A percentile compares a stretch with the other conserved stretches of the same genome.
Evolutionary conservation across 106 monocot species (phyloP).

Genomic region (Dendrobium catenatum): DNA sequence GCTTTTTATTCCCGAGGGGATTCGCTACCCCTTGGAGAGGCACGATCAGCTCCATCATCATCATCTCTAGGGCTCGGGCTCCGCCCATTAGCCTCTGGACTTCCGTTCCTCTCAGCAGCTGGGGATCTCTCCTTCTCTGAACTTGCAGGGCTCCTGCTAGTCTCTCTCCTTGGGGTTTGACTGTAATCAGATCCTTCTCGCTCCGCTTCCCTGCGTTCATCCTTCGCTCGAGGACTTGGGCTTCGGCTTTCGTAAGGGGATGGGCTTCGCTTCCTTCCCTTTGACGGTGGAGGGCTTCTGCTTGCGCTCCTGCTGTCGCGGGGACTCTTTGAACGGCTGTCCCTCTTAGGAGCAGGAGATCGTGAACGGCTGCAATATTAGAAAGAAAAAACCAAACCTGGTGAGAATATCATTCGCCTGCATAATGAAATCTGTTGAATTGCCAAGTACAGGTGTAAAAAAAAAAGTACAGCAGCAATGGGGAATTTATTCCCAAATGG

Average conservation of each 20-base stretch:
- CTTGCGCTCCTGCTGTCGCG: slow-evolving; percentile 60
- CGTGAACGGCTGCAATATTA: slow-evolving; percentile 60
- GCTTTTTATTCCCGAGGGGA: slow-evolving; percentile 15
- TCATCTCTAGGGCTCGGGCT: slow-evolving; percentile 18
- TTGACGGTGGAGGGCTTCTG: slow-evolving; percentile 29
- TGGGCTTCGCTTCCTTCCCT: slow-evolving; percentile 33
- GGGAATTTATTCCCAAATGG: too few species aligned
- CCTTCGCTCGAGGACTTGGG: slow-evolving; percentile 41
- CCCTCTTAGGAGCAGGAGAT: slow-evolving; percentile 57
- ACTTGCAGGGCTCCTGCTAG: slow-evolving; percentile 30
- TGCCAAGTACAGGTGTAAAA: too few species aligned
- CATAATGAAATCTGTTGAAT: too few species aligned
- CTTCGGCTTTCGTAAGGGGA: slow-evolving; percentile 51
- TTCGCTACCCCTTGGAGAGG: slow-evolving; percentile 23
- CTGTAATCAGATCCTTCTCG: slow-evolving; percentile 56
- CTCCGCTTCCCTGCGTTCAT: slow-evolving; percentile 23
- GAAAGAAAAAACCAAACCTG: too few species aligned
- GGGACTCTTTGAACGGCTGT: slow-evolving; percentile 65
- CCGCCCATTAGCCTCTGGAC: slow-evolving; percentile 18
- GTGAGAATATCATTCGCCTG: too few species aligned
- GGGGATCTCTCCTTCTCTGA: slow-evolving; percentile 19
- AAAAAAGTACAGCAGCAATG: too few species aligned
- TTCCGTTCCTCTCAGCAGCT: slow-evolving; percentile 4
- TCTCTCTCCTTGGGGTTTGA: slow-evolving; percentile 46
- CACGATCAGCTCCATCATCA: not conserved